Percentiles rank a stretch among this genome's conserved stretches.
Evolutionary conservation across 768 basidiomycete genomes (phyloP).

Genomic region (Mycena leptocephala): DNA sequence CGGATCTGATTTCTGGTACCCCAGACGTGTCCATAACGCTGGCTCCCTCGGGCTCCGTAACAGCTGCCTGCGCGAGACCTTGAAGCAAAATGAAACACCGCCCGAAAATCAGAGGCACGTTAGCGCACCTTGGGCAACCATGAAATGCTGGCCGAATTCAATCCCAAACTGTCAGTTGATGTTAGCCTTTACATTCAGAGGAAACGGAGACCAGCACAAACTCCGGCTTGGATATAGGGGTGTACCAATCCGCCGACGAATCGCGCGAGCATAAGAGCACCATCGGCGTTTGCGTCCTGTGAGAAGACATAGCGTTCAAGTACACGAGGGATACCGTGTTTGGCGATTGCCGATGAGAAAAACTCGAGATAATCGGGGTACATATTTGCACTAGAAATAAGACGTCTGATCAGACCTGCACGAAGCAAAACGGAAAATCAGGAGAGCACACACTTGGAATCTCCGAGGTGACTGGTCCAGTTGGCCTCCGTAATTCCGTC

Average conservation of each 20-base stretch:
- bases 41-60: neutral
- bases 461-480: conserved; percentile 7
- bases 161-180: conserved; percentile 2
- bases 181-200: neutral
- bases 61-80: conserved; percentile 18
- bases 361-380: conserved; percentile 47
- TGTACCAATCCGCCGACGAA: conserved; percentile 21
- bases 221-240: conserved; percentile 17
- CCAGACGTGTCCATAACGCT: conserved; percentile 10
- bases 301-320: conserved; percentile 68
- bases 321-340: conserved; percentile 54
- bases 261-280: conserved; percentile 48
- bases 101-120: neutral
- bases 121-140: conserved; percentile 21
- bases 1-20: conserved; percentile 5
- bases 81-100: neutral
- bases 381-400: conserved; percentile 5
- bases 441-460: neutral
- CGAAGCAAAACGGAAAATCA: neutral
- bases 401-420: neutral
- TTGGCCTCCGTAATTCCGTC: neutral
- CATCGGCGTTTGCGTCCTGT: conserved; percentile 50
- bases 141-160: conserved; percentile 19
- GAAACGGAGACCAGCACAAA: neutral
- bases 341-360: conserved; percentile 58